Conservation (phyloP, 2,329 filamentous ascomycete genomes). For the Periconia sp. region DNA sequence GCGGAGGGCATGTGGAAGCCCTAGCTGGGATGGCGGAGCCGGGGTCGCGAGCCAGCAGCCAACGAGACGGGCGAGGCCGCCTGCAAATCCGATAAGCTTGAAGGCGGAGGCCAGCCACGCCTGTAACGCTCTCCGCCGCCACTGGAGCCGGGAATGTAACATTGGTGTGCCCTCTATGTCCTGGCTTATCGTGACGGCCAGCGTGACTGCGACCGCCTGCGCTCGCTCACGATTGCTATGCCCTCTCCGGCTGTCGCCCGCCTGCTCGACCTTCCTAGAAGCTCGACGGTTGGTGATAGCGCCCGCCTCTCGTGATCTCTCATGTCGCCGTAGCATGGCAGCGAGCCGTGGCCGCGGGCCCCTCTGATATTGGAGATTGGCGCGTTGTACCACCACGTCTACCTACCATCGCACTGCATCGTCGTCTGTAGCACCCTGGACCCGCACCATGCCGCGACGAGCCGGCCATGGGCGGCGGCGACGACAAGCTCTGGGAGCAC, state of each 20-base stretch:
- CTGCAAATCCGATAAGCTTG: slow-evolving; percentile 10
- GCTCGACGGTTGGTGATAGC: background rate
- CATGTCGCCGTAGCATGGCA: slow-evolving; percentile 36
- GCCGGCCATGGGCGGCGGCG: slow-evolving; percentile 11
- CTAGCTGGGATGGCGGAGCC: slow-evolving; percentile 7
- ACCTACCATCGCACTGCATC: slow-evolving; percentile 33
- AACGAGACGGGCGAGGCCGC: slow-evolving; percentile 3
- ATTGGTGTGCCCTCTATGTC: slow-evolving; percentile 19
- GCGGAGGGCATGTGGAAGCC: slow-evolving; percentile 3
- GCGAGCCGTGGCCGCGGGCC: slow-evolving; percentile 10
- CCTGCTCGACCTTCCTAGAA: background rate
- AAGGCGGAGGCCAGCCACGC: slow-evolving; percentile 30
- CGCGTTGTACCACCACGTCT: slow-evolving; percentile 38
- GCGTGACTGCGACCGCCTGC: slow-evolving; percentile 9
- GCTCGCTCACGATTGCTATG: background rate
- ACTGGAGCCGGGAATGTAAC: slow-evolving; percentile 29
- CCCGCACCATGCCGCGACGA: slow-evolving; percentile 12
- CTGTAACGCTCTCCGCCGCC: slow-evolving; percentile 33
- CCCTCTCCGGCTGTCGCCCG: background rate
- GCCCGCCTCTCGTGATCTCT: slow-evolving; percentile 11
- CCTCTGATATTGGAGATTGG: slow-evolving; percentile 24
- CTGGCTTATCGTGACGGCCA: slow-evolving; percentile 19
- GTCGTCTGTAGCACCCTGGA: slow-evolving; percentile 24
- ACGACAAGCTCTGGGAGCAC: slow-evolving; percentile 12
- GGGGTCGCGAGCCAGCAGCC: slow-evolving; percentile 4